Base-by-base conservation (phyloP, 208 protist genomes). In the Polymyxa betae region DNA sequence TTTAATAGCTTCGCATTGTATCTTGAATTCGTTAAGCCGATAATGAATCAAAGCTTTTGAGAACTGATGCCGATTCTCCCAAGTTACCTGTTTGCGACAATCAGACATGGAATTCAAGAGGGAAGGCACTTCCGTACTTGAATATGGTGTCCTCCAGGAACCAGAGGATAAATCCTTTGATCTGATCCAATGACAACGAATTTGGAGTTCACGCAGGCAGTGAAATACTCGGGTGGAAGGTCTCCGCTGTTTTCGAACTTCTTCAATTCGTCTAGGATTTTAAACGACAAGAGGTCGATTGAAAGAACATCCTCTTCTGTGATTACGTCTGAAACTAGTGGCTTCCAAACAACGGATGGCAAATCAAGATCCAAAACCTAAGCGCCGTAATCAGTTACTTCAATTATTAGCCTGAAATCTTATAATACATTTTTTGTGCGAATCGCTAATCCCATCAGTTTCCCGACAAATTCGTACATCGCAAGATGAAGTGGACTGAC, bases 281-380 rank as follows among this genome's bases (percentile, higher is more conserved):
- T 90, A 64, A 93, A 92, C 90, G 35, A 78, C 20, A 32, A 0
- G 38, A 92, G 38, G 64, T 92, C 91, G n/a, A 77, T 45, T 0
- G 24, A 45, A 12, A 45, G 20, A 16, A 92, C 10, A 43, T 92
- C 90, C n/a, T 90, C 90, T 35, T 45, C 40, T 43, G 29, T 45
- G 43, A 90, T 90, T n/a, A 38, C 38, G 32, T 78, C 60, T 0
- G 45, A 20, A 0, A 93, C 66, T 0, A 94, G 89, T 43, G 40
- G 77, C 68, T 93, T 93, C 93, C 93, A 94, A 0, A 94, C 88
- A n/a, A 93, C 0, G 35, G 92, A 88, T 12, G 93, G 91, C 43
- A 94, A 82, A 38, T 92, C 43, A 0, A 94, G 88, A 41, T n/a
- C 38, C 32, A 94, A 68, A 24, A 60, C 49, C 49, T 60, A 60